Conservation (phyloP, 164 flowering plant genomes). For the Chloranthus sessilifolius region DNA sequence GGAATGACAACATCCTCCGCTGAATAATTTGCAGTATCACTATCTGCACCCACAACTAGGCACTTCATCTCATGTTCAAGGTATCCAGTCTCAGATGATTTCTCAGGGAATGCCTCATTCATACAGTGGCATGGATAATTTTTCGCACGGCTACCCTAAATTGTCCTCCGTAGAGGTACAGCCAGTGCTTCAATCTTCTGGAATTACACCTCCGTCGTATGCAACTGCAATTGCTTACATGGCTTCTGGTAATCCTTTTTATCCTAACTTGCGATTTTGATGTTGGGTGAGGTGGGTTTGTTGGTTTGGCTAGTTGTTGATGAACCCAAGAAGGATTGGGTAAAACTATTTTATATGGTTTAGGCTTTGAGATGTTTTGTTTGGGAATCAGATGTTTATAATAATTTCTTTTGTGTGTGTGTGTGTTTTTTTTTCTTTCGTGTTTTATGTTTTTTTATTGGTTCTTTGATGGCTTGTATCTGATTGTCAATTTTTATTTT, state of each 20-base stretch:
- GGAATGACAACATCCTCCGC: conserved; percentile 21
- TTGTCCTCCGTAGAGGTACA: conserved; percentile 42
- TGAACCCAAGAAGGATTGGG: too few species aligned
- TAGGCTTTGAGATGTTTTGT: too few species aligned
- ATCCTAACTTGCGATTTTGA: conserved; percentile 49
- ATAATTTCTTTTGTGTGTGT: too few species aligned
- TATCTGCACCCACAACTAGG: conserved; percentile 24
- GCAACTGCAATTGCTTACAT: conserved; percentile 63
- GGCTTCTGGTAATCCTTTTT: conserved; percentile 50
- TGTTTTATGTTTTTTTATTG: too few species aligned
- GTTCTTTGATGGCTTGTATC: too few species aligned
- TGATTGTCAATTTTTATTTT: too few species aligned
- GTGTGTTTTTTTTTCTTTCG: too few species aligned
- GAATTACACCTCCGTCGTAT: conserved; percentile 50
- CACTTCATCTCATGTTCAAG: conserved; percentile 25
- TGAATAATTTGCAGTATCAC: conserved; percentile 21
- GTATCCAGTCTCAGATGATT: conserved; percentile 21
- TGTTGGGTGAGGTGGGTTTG: too few species aligned
- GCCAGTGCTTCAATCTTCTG: conserved; percentile 47
- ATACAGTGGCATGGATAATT: conserved; percentile 29
- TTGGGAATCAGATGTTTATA: too few species aligned
- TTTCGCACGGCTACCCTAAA: conserved; percentile 26
- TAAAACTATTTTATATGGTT: too few species aligned
- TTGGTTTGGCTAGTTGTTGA: too few species aligned
- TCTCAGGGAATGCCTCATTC: conserved; percentile 28